Conservation (phyloP, 2,329 filamentous ascomycete species). For the Neoscytalidium dimidiatum region DNA sequence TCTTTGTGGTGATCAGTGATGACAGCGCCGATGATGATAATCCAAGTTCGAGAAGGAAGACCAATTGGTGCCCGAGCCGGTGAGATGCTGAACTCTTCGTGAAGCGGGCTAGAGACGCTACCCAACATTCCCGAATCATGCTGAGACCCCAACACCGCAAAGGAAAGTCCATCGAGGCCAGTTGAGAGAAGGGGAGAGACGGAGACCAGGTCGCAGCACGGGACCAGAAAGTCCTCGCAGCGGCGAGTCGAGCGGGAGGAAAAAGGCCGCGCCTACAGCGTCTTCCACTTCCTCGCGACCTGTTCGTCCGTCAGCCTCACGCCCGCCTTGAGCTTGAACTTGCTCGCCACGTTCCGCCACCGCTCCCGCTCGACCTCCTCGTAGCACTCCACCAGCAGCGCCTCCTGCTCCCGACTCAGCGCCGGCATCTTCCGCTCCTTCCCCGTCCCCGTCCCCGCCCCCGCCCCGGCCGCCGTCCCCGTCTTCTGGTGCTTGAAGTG, state of each 20-base stretch:
- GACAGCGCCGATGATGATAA: too few relatives aligned
- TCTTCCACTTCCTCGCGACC: constrained; percentile 6
- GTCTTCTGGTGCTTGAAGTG: constrained; percentile 27
- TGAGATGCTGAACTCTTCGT: too few relatives aligned
- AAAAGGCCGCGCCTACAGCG: neutral
- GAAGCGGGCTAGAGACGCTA: too few relatives aligned
- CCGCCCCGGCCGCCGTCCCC: neutral
- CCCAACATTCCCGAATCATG: too few relatives aligned
- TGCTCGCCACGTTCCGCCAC: constrained; percentile 6
- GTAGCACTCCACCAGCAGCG: neutral
- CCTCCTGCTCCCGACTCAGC: neutral
- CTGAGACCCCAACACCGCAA: too few relatives aligned
- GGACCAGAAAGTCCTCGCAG: too few relatives aligned
- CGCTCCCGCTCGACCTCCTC: constrained; percentile 6
- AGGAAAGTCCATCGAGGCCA: too few relatives aligned
- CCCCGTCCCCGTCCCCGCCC: neutral
- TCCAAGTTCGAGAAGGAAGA: too few relatives aligned
- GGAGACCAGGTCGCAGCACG: too few relatives aligned
- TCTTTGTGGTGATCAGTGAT: too few relatives aligned
- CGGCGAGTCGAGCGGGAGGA: neutral
- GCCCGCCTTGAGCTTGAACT: neutral
- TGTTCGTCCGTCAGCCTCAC: neutral
- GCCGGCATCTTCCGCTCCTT: neutral
- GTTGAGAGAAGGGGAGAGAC: too few relatives aligned
- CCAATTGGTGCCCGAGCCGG: too few relatives aligned